Evolutionary conservation across 169 alveolate genomes (phyloP), one percentile per base, ranked within the genome.

Genomic region (Eimeria brunetti): DNA sequence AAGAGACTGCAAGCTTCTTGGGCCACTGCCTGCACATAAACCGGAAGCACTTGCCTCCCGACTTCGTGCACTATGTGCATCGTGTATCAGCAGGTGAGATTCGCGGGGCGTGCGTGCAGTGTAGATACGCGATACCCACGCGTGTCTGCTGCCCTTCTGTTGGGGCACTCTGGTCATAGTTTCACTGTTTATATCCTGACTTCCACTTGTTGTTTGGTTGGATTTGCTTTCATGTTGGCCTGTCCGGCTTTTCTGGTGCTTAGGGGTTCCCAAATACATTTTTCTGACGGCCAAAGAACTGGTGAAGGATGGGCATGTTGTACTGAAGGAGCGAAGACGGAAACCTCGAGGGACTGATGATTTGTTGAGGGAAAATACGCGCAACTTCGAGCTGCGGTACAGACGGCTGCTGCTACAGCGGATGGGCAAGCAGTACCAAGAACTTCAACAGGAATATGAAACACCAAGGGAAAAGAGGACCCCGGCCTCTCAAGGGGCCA

Each of bases 41-140:
- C 73, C 89, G 88, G 64, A 95, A 95, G 56, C 95, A 91, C 69
- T 86, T 97, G 64, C 90, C 96, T 41, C 76, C 91, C 49, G 97
- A 89, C 36, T 75, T 97, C 12, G 97, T 97, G 91, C 96, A 96
- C 38, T 97, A 97, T 86, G 98, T 97, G 24, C 97, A 97, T 41
- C 95, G 97, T 60, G 96, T 92, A n/a, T 96, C 97, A 58, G 97
- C 88, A 51, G 88, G 88, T 78, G 64, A 27, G 27, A 12, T 27
- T 78, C 27, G 64, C 60, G n/a, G 44, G 69, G n/a, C 7, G 41
- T 53, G 27, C 46, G 1, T 38, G 30, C 41, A 36, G 71, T 53
- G 75, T 30, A 18, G 33, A 83, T n/a, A 58, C 3, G 24, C 69
- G 56, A 22, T 4, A 53, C 4, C 69, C 67, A 30, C n/a, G 69